Evolutionary conservation across 805 yeast genomes (phyloP).

Genomic region (Metschnikowia anglica): DNA sequence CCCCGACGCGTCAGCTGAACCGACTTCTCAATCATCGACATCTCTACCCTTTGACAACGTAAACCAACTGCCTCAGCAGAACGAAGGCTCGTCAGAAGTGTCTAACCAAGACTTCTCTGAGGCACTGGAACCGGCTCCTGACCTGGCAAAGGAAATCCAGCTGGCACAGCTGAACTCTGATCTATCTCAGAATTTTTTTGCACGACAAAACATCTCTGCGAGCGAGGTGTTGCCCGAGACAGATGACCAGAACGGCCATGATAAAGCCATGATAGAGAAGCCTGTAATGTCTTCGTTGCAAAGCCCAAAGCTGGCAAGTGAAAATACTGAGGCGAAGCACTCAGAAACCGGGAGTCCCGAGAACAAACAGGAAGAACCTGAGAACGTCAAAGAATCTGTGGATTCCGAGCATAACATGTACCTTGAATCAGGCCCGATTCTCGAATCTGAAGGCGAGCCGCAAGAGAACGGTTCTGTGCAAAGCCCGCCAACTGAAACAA

Average conservation of each 20-base stretch:
- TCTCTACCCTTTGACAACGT: not conserved
- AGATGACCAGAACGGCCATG: not conserved
- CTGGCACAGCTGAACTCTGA: not conserved
- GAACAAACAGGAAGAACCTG: not conserved
- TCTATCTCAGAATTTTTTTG: slow-evolving; percentile 6
- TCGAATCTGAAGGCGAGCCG: not conserved
- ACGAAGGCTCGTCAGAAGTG: not conserved
- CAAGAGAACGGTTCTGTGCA: slow-evolving; percentile 1
- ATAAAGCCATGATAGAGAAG: not conserved
- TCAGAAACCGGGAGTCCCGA: not conserved
- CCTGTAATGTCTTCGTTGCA: not conserved
- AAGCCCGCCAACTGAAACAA: not conserved
- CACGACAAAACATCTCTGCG: not conserved
- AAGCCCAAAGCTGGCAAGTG: not conserved
- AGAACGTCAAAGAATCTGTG: not conserved
- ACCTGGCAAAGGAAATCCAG: not conserved
- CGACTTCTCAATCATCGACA: not conserved
- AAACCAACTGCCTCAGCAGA: not conserved
- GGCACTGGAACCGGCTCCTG: too few species aligned
- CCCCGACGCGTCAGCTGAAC: too few species aligned
- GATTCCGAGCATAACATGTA: not conserved
- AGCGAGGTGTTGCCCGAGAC: not conserved
- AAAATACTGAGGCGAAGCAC: not conserved
- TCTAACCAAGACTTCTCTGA: too few species aligned
- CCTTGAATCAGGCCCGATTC: not conserved